Evolutionary conservation across 2,329 filamentous ascomycete species (phyloP), one percentile per base, ranked within the genome.

Genomic region (Achaetomium macrosporum): DNA sequence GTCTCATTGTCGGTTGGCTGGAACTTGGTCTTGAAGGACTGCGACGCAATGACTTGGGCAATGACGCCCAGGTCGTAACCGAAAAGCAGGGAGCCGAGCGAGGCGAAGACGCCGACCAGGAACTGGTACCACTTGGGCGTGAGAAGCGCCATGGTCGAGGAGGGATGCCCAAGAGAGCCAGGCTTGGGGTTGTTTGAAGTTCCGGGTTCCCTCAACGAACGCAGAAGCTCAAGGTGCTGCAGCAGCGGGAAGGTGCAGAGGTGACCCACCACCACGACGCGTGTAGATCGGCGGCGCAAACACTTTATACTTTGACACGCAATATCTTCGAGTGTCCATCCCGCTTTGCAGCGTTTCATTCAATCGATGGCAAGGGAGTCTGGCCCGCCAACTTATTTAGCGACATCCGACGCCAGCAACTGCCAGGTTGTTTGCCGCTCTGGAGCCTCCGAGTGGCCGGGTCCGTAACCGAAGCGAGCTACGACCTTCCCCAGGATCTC

Each of bases 61-160:
- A 78, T 76, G 39, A 77, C 74, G 61, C 76, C 76, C 11, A 81
- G 68, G 62, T 81, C 78, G 61, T 81, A 81, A 46, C 78, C 78
- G 60, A 69, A 82, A 31, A 78, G 71, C 44, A 79, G 69, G 5
- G 76, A 79, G 41, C 78, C 78, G 40, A 81, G 68, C 19, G 78
- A 80, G 58, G 77, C 78, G 63, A 81, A 81, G 30, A 77, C 69
- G 62, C 73, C 71, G 35, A 78, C 73, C 47, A 79, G 72, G 60
- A 77, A 78, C 68, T 80, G 62, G 53, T 75, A 75, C 66, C 65
- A 71, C 59, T 73, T 73, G 42, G 71, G 72, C 45, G 72, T 25
- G 25, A 25, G 69, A 58, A 74, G 68, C 59, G 67, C 67, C 71
- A 73, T 74, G 57, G n/a, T 46, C 9, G 25, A 13, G 5, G 25